Evolutionary conservation across 805 yeast species (phyloP).

Genomic region (Ogataea neopini): DNA sequence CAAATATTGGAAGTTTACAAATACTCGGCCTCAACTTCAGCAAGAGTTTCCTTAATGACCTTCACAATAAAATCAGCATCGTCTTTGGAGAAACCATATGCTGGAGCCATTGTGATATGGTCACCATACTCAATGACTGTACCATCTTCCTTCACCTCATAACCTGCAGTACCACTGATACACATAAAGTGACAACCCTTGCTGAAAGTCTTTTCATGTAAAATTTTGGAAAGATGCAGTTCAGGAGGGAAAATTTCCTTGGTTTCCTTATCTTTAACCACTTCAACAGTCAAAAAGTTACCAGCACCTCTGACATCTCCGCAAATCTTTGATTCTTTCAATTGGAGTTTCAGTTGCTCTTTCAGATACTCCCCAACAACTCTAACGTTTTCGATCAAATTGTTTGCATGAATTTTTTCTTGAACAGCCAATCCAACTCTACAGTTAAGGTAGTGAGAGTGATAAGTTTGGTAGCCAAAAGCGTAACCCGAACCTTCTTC

Average conservation of each 20-base stretch:
- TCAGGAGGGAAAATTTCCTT: conserved; percentile 44
- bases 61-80: conserved; percentile 44
- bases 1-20: conserved; percentile 7
- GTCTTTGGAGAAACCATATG: conserved; percentile 42
- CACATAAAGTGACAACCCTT: conserved; percentile 21
- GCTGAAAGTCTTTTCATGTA: conserved; percentile 15
- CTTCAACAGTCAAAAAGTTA: conserved; percentile 52
- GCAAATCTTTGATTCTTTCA: conserved; percentile 33
- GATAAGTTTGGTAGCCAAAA: conserved; percentile 50
- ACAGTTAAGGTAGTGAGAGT: conserved; percentile 46
- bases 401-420: conserved; percentile 39
- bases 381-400: conserved; percentile 41
- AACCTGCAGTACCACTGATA: conserved; percentile 21
- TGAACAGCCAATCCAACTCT: conserved; percentile 47
- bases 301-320: conserved; percentile 57
- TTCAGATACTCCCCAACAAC: conserved; percentile 45
- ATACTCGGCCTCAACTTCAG: conserved; percentile 36
- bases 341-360: conserved; percentile 30
- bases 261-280: conserved; percentile 45
- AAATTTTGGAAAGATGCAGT: conserved; percentile 20
- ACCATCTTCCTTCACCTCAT: conserved; percentile 30
- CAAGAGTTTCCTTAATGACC: conserved; percentile 41
- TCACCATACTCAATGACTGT: conserved; percentile 38
- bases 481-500: conserved; percentile 42
- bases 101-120: conserved; percentile 47